These are phyloP conservation scores for Trifolium fragiferum DNA, from an alignment of 306 rosid genomes.

Conservation along the genomic window DNA sequence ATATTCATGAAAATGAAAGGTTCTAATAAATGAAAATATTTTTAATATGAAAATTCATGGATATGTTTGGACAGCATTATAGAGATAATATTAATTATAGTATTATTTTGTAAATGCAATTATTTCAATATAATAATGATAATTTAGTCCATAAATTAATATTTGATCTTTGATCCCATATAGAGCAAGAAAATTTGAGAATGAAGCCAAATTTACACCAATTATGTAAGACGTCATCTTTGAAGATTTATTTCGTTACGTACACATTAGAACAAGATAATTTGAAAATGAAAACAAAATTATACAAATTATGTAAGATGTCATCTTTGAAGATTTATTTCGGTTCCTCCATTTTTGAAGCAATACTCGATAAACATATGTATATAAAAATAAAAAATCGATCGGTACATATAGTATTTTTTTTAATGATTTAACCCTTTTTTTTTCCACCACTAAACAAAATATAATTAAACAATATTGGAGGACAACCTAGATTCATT, in stretches of 20 bases:
- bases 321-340: background rate
- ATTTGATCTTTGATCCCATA: background rate
- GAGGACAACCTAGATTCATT: background rate
- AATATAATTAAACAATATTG: background rate
- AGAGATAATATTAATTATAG: background rate
- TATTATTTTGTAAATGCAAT: background rate
- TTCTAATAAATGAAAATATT: background rate
- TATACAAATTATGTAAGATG: background rate
- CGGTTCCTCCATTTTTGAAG: background rate
- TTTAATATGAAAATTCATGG: background rate
- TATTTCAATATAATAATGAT: background rate
- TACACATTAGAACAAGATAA: background rate
- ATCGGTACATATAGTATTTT: background rate
- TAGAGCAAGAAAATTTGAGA: background rate
- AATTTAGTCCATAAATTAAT: background rate
- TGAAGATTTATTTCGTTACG: background rate
- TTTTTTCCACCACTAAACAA: background rate
- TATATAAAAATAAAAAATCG: too few species aligned
- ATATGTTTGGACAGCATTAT: background rate
- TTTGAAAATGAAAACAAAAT: background rate
- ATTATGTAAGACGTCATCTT: background rate
- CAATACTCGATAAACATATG: background rate
- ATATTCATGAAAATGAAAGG: background rate
- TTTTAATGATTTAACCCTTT: too few species aligned
- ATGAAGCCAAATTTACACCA: background rate